Percentiles rank a stretch among this genome's conserved stretches.
These are phyloP conservation scores for Eucalyptus albens DNA, from an alignment of 345 rosid genomes.

Conservation along the genomic window DNA sequence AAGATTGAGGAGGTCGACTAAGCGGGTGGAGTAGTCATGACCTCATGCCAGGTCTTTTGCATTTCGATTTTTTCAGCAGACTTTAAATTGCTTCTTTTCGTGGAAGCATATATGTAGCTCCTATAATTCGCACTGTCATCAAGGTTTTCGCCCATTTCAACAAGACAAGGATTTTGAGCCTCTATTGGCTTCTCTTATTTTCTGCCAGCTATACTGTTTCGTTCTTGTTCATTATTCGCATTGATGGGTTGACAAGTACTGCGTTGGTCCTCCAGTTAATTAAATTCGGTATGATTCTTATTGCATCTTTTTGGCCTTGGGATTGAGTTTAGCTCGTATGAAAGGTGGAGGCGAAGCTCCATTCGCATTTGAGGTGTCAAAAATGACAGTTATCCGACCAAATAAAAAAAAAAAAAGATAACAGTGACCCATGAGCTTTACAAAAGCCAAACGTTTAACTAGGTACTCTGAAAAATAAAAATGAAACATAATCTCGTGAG, in stretches of 20 bases:
- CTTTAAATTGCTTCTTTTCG: neutral
- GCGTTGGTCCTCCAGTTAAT: neutral
- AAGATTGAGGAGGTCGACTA: slow-evolving; percentile 58
- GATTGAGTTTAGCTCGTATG: neutral
- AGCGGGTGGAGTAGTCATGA: neutral
- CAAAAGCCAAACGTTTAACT: neutral
- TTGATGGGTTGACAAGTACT: neutral
- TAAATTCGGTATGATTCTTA: neutral
- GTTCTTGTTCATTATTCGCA: neutral
- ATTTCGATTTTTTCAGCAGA: neutral
- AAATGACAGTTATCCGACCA: neutral
- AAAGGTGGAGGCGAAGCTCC: neutral
- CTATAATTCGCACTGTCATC: neutral
- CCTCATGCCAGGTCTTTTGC: neutral
- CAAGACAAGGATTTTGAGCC: neutral
- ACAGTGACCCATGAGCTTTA: neutral
- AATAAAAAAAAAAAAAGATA: no score
- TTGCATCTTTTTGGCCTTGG: neutral
- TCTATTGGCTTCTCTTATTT: neutral
- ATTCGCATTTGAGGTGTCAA: neutral
- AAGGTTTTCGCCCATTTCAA: neutral
- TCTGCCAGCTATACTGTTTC: neutral
- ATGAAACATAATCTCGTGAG: neutral
- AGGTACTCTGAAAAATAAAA: neutral
- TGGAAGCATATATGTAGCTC: neutral